Base-by-base conservation (phyloP, 2,329 filamentous ascomycete species). In the Lachnellula cervina region DNA sequence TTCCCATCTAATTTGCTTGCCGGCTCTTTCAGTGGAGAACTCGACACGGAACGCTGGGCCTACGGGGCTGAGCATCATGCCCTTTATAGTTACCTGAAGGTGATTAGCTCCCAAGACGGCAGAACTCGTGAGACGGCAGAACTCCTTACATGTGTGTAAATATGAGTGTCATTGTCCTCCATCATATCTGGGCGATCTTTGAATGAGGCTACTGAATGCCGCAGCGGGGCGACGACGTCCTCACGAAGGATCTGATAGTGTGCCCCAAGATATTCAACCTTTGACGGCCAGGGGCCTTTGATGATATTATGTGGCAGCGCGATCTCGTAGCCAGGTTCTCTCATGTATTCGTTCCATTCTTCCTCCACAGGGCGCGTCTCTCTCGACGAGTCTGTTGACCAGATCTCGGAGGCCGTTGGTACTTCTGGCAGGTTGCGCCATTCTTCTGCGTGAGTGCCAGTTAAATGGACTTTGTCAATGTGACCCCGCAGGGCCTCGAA, bases 181-280 rank as follows among this genome's bases (percentile, higher is more conserved):
- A 70, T 70, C 71, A 83, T 82, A 0, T 66, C 59, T 0, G 85
- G 83, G 6, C 78, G 65, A 1, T 70, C 61, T 23, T 76, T 78
- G 53, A 88, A 79, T 13, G 77, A 71, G 0, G 74, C 72, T 1
- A 96, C 79, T 0, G 88, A 84, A 59, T 83, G 78, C 6, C 90
- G 80, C 0, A 96, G 75, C 1, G 85, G 80, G 13, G 87, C 80
- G 3, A 89, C 75, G 0, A 84, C 81, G 66, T 96, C 90, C 65
- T 90, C 88, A 2, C 91, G 80, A 7, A 90, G 76, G 1, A 96
- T 79, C 3, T 83, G 76, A 66, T 94, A 96, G 49, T 95, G 89
- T 0, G 83, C 80, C 34, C 82, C 75, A 0, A 96, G 74, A 56
- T 96, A 96, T 0, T 78, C 75, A 1, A 83, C 77, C 46, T 81